A percentile compares a stretch with the other conserved stretches of the same genome.
These are phyloP conservation scores for Starmerella ratchasimensis DNA, from an alignment of 805 yeast genomes.

Conservation along the genomic window DNA sequence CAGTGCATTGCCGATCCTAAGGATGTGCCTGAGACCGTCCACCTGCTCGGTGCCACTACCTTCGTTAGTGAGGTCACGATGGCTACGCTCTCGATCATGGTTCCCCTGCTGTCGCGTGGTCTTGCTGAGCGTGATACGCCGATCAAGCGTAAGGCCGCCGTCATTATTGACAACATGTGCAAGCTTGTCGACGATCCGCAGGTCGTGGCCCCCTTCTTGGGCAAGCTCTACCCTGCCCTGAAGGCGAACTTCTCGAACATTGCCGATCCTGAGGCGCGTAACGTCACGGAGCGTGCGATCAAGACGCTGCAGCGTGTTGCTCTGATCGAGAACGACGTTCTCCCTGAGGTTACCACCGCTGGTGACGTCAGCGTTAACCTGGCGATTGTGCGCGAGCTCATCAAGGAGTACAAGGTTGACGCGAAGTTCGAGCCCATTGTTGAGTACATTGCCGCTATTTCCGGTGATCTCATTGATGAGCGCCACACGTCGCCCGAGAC, in stretches of 20 bases:
- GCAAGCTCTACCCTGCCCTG: constrained; percentile 88
- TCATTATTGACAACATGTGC: constrained; percentile 99
- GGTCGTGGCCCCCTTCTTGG: constrained; percentile 98
- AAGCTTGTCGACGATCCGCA: constrained; percentile 99
- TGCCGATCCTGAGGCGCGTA: constrained; percentile 99
- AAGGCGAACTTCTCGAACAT: constrained; percentile 87
- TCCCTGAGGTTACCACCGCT: constrained; percentile 97
- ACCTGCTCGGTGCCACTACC: constrained; percentile 97
- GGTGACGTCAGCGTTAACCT: constrained; percentile 89
- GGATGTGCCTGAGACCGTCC: constrained; percentile 98
- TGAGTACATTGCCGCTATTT: constrained; percentile 83
- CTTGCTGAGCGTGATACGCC: constrained; percentile 98
- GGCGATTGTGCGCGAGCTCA: constrained; percentile 61
- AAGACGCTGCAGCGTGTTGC: constrained; percentile 98
- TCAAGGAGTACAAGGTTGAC: constrained; percentile 48
- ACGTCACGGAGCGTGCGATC: constrained; percentile 92
- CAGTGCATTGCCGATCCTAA: constrained; percentile 93
- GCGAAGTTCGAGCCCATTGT: constrained; percentile 67
- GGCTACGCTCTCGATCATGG: constrained; percentile 99
- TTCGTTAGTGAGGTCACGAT: constrained; percentile 99
- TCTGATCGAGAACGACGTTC: constrained; percentile 77
- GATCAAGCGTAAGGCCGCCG: constrained; percentile 99
- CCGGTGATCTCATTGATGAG: constrained; percentile 98
- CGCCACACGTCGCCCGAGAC: constrained; percentile 83
- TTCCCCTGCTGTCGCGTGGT: constrained; percentile 97